phyloP scores from a whole-genome alignment of 2,329 filamentous ascomycete genomes.

The Aureobasidium zeae region DNA sequence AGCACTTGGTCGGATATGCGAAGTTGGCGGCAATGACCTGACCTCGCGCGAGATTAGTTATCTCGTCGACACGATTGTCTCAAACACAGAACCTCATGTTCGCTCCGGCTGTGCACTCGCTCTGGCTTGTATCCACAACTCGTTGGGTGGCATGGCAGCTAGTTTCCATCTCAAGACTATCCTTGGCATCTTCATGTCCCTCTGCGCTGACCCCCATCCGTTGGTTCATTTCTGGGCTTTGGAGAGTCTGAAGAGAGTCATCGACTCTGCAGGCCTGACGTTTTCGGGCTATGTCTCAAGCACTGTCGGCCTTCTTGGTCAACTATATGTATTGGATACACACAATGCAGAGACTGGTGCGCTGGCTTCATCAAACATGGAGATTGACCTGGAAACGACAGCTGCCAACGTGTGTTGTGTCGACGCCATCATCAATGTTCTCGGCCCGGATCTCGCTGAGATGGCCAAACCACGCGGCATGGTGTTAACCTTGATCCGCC shows the following conservation, averaged over 20 bases:
- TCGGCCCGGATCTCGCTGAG: slow-evolving; percentile 91
- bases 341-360: slow-evolving; percentile 79
- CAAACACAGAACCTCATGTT: slow-evolving; percentile 85
- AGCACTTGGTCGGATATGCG: slow-evolving; percentile 78
- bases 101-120: slow-evolving; percentile 92
- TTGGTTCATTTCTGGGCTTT: slow-evolving; percentile 95
- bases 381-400: slow-evolving; percentile 72
- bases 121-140: slow-evolving; percentile 83
- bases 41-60: slow-evolving; percentile 86
- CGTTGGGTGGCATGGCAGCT: slow-evolving; percentile 95
- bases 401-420: slow-evolving; percentile 79
- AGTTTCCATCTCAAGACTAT: slow-evolving; percentile 95
- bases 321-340: slow-evolving; percentile 82
- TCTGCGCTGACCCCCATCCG: slow-evolving; percentile 90
- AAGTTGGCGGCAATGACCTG: slow-evolving; percentile 71
- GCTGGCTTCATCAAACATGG: slow-evolving; percentile 78
- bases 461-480: slow-evolving; percentile 84
- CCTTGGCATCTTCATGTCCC: slow-evolving; percentile 92
- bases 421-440: slow-evolving; percentile 91
- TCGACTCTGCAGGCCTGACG: slow-evolving; percentile 83
- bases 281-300: slow-evolving; percentile 87
- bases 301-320: slow-evolving; percentile 85
- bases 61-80: slow-evolving; percentile 86
- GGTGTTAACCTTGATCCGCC: slow-evolving; percentile 73
- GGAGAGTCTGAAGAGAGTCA: slow-evolving; percentile 74